phyloP scores from a whole-genome alignment of 2,329 filamentous ascomycete species.

The Penicillium thymicola region DNA sequence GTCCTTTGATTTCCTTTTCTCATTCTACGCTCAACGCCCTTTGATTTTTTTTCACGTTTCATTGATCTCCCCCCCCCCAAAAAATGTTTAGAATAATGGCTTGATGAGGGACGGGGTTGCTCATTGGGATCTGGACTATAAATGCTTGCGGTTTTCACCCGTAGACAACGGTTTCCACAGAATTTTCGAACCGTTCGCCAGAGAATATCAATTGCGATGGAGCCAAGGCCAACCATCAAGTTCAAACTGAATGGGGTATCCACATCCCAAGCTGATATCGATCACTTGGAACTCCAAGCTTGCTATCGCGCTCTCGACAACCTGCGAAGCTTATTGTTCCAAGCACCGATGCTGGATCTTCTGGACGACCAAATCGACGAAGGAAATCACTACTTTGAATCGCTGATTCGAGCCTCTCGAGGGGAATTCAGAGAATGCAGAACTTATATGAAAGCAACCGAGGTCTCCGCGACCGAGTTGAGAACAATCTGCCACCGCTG shows the following conservation, averaged over 20 bases:
- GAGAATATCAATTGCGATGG: background rate
- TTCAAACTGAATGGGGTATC: slow-evolving; percentile 2
- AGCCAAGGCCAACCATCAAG: background rate
- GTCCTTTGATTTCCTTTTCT: background rate
- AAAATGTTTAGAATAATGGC: background rate
- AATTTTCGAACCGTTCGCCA: background rate
- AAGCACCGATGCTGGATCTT: slow-evolving; percentile 1
- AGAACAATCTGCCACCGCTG: background rate
- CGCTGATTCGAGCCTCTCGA: background rate
- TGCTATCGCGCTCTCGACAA: slow-evolving; percentile 3
- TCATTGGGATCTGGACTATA: background rate
- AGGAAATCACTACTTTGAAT: slow-evolving; percentile 4
- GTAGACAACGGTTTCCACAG: background rate
- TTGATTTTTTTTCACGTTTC: background rate
- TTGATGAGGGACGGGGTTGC: background rate
- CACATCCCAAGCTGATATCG: background rate
- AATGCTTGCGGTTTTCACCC: background rate
- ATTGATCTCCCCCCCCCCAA: background rate
- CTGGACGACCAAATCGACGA: slow-evolving; percentile 1
- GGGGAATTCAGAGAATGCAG: background rate
- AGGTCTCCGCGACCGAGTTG: slow-evolving; percentile 1
- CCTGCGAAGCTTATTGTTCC: slow-evolving; percentile 2
- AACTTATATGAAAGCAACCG: background rate
- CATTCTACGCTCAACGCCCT: background rate
- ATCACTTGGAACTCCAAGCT: slow-evolving; percentile 1